phyloP scores from a whole-genome alignment of 2,329 filamentous ascomycete species.

The Chaetothyriales sp. region DNA sequence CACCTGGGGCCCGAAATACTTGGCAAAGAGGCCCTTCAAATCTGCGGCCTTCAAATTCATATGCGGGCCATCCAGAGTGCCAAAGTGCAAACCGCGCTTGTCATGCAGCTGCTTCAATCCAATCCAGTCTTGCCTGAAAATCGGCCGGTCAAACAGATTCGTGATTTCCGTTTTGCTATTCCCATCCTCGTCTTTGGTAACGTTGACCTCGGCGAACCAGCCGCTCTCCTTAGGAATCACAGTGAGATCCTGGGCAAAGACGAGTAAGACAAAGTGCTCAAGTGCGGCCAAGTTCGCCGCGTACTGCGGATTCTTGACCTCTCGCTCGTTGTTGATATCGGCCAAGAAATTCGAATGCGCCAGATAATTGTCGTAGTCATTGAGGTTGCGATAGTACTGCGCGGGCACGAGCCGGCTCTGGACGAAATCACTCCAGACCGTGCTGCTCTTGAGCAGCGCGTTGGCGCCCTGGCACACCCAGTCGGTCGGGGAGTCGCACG shows the following conservation, averaged over 20 bases:
- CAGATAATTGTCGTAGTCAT: slow-evolving; percentile 59
- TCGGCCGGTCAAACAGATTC: slow-evolving; percentile 50
- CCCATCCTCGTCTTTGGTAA: slow-evolving; percentile 38
- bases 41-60: slow-evolving; percentile 62
- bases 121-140: slow-evolving; percentile 91
- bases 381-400: slow-evolving; percentile 76
- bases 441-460: slow-evolving; percentile 62
- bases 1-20: slow-evolving; percentile 30
- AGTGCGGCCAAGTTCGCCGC: slow-evolving; percentile 54
- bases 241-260: slow-evolving; percentile 75
- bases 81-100: slow-evolving; percentile 65
- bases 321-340: slow-evolving; percentile 89
- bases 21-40: slow-evolving; percentile 50
- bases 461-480: slow-evolving; percentile 71
- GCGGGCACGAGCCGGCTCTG: slow-evolving; percentile 76
- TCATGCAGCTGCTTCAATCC: slow-evolving; percentile 67
- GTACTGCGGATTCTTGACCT: slow-evolving; percentile 59
- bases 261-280: slow-evolving; percentile 72
- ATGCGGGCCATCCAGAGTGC: slow-evolving; percentile 60
- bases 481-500: slow-evolving; percentile 53
- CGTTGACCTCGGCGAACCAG: slow-evolving; percentile 82
- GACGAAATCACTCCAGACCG: slow-evolving; percentile 58
- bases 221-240: slow-evolving; percentile 80
- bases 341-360: slow-evolving; percentile 75
- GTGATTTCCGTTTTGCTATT: slow-evolving; percentile 32